These are phyloP conservation scores for Anaeromyces robustus DNA, from an alignment of 192 early-diverging fungal genomes.

Conservation along the genomic window DNA sequence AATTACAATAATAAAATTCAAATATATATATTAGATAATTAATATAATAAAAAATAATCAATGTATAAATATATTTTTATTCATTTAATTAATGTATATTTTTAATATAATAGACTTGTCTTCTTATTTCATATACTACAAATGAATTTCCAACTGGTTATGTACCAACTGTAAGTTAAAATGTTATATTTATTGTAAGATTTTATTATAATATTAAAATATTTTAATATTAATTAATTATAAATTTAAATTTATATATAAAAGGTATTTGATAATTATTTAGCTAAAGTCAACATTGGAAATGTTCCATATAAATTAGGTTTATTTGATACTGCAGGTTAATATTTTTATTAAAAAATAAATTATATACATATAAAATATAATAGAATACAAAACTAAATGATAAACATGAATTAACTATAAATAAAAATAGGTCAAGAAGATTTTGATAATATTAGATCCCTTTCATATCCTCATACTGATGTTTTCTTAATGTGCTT, in stretches of 20 bases:
- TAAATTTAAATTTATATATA: not conserved
- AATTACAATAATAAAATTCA: too few relatives aligned
- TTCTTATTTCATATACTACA: not conserved
- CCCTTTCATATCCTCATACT: conserved; percentile 87
- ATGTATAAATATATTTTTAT: too few relatives aligned
- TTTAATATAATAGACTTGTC: not conserved
- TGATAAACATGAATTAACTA: too few relatives aligned
- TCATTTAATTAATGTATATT: too few relatives aligned
- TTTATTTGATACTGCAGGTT: not conserved
- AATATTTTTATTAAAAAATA: not conserved
- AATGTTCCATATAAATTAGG: not conserved
- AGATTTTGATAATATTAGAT: conserved; percentile 86
- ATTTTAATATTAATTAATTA: too few relatives aligned
- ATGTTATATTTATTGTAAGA: too few relatives aligned
- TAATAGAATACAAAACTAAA: too few relatives aligned
- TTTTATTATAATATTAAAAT: too few relatives aligned
- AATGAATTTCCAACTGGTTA: not conserved
- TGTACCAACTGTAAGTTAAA: not conserved
- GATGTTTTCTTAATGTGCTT: conserved; percentile 94
- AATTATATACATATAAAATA: too few relatives aligned
- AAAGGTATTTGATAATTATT: not conserved
- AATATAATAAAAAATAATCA: too few relatives aligned
- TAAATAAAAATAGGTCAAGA: conserved; percentile 52
- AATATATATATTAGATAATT: too few relatives aligned
- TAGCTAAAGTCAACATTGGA: not conserved